Percentiles rank a stretch among this genome's conserved stretches.
These are phyloP conservation scores for Sugiyamaella sp. DNA, from an alignment of 1,139 yeast genomes.

Conservation along the genomic window DNA sequence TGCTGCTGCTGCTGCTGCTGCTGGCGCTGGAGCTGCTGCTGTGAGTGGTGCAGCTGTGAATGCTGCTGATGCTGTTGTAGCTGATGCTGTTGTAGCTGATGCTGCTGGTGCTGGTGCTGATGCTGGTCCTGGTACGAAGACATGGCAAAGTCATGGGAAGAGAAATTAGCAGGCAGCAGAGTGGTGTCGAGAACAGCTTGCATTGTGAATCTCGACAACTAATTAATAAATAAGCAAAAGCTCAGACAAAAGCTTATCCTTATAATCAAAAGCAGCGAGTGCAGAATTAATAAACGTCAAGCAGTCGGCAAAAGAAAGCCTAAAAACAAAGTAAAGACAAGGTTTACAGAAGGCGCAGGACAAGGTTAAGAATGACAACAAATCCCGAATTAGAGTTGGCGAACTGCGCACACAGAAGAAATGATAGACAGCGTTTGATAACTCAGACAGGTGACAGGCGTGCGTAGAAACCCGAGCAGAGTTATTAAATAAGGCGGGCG, in stretches of 20 bases:
- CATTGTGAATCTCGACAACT: constrained; percentile 1
- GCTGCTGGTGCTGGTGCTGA: no score
- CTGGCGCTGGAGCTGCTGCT: background rate
- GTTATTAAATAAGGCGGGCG: no score
- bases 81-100: no score
- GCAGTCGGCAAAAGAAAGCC: background rate
- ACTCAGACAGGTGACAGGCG: constrained; percentile 1
- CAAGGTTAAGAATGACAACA: constrained; percentile 2
- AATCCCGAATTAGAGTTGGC: background rate
- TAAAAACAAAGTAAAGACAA: background rate
- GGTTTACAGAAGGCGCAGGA: background rate
- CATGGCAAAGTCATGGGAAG: constrained; percentile 2
- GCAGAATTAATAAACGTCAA: background rate
- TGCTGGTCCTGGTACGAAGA: constrained; percentile 1
- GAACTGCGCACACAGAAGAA: no score
- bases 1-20: background rate
- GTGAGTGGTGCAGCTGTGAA: no score
- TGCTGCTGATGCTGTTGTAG: no score
- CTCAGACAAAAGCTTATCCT: constrained; percentile 1
- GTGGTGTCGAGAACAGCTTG: constrained; percentile 16
- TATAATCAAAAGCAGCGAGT: background rate
- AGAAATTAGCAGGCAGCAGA: constrained; percentile 7
- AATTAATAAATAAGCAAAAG: background rate
- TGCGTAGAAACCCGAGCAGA: no score
- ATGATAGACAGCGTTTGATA: background rate